Conservation (phyloP, 257 asterid genomes). For the Coffea canephora region DNA sequence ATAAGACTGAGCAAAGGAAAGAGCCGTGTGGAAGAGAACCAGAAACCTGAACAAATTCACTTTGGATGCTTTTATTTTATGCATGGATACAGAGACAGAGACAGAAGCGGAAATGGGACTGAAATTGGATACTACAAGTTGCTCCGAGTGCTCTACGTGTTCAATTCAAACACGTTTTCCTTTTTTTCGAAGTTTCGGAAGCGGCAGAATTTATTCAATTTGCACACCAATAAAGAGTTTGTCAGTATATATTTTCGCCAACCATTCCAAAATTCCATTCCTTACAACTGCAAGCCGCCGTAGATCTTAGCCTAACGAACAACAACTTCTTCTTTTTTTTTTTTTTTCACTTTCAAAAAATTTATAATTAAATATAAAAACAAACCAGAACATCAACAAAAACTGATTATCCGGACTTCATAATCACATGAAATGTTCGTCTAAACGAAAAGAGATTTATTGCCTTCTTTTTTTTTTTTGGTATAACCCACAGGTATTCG, state of each 20-base stretch:
- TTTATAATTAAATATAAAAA: no score
- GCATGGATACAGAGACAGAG: not conserved
- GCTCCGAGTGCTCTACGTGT: not conserved
- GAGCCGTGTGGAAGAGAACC: slow-evolving; percentile 1
- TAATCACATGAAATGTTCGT: no score
- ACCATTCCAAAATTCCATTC: not conserved
- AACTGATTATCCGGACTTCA: no score
- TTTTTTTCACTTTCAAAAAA: no score
- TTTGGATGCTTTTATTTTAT: not conserved
- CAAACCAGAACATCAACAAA: no score
- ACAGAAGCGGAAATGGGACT: not conserved
- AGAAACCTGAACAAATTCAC: no score
- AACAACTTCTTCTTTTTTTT: no score
- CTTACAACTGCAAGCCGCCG: not conserved
- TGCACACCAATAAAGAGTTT: not conserved
- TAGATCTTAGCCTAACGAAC: not conserved
- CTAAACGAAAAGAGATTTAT: no score
- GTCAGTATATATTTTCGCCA: not conserved
- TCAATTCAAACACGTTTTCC: not conserved
- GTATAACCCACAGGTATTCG: no score
- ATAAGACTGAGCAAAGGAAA: not conserved
- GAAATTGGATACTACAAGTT: no score
- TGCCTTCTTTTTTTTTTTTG: no score
- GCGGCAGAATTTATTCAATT: not conserved
- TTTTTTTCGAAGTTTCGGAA: not conserved